Conservation (phyloP, 1,284 basidiomycete species). For the Abortiporus biennis region DNA sequence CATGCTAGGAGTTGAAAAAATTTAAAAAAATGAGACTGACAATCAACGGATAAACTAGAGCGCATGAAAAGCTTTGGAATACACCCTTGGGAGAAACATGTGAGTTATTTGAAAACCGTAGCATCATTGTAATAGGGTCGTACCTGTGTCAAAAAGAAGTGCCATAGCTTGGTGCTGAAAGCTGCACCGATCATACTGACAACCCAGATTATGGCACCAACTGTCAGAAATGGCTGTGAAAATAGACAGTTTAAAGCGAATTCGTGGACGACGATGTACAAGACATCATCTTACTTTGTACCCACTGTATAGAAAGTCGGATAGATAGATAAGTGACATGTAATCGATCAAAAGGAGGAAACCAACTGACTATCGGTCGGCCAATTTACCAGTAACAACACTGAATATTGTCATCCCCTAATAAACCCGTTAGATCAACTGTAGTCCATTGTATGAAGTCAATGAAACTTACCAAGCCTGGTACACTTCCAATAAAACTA, state of each 20-base stretch:
- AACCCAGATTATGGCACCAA: conserved; percentile 18
- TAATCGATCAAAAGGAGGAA: neutral
- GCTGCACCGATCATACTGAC: conserved; percentile 19
- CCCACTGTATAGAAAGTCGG: conserved; percentile 8
- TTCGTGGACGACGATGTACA: no score
- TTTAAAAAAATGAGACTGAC: conserved; percentile 6
- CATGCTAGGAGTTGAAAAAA: neutral
- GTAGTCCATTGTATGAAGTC: neutral
- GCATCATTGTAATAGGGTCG: neutral
- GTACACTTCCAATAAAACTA: conserved; percentile 18
- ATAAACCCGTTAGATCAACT: no score
- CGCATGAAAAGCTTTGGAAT: conserved; percentile 12
- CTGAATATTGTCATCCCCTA: conserved; percentile 20
- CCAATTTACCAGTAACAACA: conserved; percentile 20
- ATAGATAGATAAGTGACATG: neutral
- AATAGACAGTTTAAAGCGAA: neutral
- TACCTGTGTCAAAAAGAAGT: conserved; percentile 22
- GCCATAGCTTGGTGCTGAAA: conserved; percentile 22
- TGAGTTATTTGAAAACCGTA: neutral
- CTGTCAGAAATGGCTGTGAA: conserved; percentile 16
- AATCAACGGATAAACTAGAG: conserved; percentile 14
- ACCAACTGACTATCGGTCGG: conserved; percentile 20
- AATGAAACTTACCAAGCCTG: conserved; percentile 15
- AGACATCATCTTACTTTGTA: conserved; percentile 12
- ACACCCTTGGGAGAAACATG: conserved; percentile 10